phyloP scores from a whole-genome alignment of 345 rosid genomes.

The Schrenkiella parvula region DNA sequence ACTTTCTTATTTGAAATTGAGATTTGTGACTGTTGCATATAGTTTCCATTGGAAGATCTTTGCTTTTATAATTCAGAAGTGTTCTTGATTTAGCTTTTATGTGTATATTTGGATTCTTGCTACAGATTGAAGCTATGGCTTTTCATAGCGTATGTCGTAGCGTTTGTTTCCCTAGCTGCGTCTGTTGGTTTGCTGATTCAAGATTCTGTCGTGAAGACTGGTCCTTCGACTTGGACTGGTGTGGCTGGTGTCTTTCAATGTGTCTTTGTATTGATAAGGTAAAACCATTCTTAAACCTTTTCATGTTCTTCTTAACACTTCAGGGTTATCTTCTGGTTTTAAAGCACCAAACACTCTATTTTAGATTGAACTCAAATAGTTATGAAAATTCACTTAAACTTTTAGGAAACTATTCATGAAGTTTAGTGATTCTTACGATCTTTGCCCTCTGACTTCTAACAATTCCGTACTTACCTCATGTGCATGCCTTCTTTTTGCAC shows the following conservation, averaged over 20 bases:
- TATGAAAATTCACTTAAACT: not conserved
- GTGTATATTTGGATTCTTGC: no score
- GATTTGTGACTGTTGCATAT: not conserved
- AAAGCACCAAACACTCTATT: not conserved
- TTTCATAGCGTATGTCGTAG: constrained; percentile 88
- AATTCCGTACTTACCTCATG: no score
- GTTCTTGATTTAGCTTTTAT: no score
- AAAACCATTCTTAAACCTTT: not conserved
- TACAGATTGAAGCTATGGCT: constrained; percentile 97
- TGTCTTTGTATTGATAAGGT: constrained; percentile 87
- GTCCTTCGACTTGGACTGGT: constrained; percentile 93
- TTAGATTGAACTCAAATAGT: not conserved
- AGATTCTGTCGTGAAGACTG: constrained; percentile 74
- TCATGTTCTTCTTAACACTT: not conserved
- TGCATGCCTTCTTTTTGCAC: no score
- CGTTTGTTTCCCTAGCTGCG: constrained; percentile 92
- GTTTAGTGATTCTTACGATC: not conserved
- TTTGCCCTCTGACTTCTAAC: not conserved
- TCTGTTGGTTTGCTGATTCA: constrained; percentile 89
- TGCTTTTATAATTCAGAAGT: not conserved
- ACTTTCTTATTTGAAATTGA: no score
- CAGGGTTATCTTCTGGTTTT: not conserved
- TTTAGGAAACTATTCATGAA: not conserved
- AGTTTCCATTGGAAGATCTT: not conserved
- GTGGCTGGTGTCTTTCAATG: constrained; percentile 93